A percentile compares a stretch with the other conserved stretches of the same genome.
These are phyloP conservation scores for Vaccinium darrowii DNA, from an alignment of 148 eudicot genomes.

Conservation along the genomic window DNA sequence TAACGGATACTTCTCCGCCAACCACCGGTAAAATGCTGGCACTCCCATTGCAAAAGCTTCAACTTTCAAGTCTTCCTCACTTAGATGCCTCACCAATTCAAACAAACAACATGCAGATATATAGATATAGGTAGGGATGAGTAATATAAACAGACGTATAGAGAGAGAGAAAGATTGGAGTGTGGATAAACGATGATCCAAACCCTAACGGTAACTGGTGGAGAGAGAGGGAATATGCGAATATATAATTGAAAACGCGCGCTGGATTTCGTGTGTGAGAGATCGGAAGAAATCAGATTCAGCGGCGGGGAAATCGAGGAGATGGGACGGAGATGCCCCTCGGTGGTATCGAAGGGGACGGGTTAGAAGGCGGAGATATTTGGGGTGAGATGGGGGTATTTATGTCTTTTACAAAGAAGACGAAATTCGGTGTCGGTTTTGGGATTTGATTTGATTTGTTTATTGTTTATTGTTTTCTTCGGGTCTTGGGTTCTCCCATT, in stretches of 20 bases:
- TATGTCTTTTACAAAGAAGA: not conserved
- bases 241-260: not conserved
- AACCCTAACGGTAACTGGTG: not conserved
- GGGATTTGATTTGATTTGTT: not conserved
- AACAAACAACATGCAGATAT: too few relatives aligned
- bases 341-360: not conserved
- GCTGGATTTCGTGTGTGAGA: not conserved
- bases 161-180: not conserved
- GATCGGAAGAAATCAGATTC: not conserved
- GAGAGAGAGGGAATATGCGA: constrained; percentile 3
- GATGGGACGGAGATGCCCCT: not conserved
- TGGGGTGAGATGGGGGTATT: not conserved
- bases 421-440: not conserved
- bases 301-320: not conserved
- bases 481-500: too few relatives aligned
- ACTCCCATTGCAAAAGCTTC: constrained; percentile 58
- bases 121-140: too few relatives aligned
- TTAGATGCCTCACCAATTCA: not conserved
- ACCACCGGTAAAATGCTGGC: constrained; percentile 95
- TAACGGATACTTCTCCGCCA: constrained; percentile 97
- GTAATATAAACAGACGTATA: too few relatives aligned
- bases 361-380: not conserved
- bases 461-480: too few relatives aligned
- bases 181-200: not conserved
- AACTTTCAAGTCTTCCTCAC: not conserved